These are phyloP conservation scores for Cetraspora pellucida DNA, from an alignment of 192 early-diverging fungal species.

Conservation along the genomic window DNA sequence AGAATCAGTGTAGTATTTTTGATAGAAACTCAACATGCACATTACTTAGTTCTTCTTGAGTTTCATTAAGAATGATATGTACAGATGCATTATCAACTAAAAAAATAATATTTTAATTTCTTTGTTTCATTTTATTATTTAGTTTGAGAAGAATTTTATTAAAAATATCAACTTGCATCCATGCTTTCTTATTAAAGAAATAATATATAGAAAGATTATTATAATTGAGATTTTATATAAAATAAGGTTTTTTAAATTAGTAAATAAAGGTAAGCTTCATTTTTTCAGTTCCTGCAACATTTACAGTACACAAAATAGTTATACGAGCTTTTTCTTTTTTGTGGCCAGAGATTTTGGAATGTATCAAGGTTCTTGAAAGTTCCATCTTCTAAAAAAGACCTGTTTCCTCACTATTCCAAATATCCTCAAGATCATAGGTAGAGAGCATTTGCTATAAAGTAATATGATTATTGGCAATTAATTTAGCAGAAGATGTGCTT, in stretches of 20 bases:
- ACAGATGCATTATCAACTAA: constrained; percentile 17
- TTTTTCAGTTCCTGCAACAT: constrained; percentile 15
- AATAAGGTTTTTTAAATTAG: background rate
- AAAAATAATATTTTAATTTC: background rate
- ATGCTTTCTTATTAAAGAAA: constrained; percentile 11
- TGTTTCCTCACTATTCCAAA: constrained; percentile 19
- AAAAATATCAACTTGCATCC: background rate
- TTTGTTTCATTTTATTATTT: constrained; percentile 9
- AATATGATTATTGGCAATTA: background rate
- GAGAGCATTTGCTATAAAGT: background rate
- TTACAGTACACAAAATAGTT: constrained; percentile 4
- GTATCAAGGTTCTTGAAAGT: background rate
- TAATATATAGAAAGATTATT: constrained; percentile 12
- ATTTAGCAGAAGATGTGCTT: background rate
- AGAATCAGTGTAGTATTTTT: background rate
- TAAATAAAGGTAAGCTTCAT: constrained; percentile 17
- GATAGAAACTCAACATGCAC: background rate
- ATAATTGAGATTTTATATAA: too few relatives aligned
- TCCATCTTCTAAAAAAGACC: background rate
- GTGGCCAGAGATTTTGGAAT: background rate
- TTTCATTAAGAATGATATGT: constrained; percentile 17
- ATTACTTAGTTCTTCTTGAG: constrained; percentile 1
- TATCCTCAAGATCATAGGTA: background rate
- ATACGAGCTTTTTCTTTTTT: background rate
- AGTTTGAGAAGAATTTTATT: constrained; percentile 18